phyloP scores from a whole-genome alignment of 768 basidiomycete species.

The Lactifluus echinatus region DNA sequence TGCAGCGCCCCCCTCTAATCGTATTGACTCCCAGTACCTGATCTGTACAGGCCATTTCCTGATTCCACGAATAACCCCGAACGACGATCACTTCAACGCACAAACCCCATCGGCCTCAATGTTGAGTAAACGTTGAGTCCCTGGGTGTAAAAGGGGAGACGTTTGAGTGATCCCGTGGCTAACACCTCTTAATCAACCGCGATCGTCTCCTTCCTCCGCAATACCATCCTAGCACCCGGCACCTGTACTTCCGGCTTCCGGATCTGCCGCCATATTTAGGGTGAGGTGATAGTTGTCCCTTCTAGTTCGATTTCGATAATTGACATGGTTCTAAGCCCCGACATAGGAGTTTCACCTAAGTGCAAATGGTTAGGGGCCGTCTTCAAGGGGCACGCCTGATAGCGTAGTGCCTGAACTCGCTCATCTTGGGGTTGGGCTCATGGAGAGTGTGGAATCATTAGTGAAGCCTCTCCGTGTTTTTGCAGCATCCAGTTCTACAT shows the following conservation, averaged over 20 bases:
- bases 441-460: too few relatives aligned
- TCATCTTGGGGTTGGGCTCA: too few relatives aligned
- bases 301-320: background rate
- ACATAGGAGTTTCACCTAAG: background rate
- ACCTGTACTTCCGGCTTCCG: too few relatives aligned
- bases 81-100: background rate
- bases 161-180: background rate
- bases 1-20: too few relatives aligned
- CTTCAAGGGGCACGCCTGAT: background rate
- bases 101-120: background rate
- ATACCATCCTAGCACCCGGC: too few relatives aligned
- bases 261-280: background rate
- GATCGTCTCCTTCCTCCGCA: background rate
- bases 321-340: background rate
- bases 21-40: background rate
- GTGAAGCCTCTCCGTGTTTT: background rate
- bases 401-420: background rate
- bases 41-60: background rate
- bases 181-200: too few relatives aligned
- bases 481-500: too few relatives aligned
- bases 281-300: too few relatives aligned
- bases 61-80: background rate
- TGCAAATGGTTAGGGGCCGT: too few relatives aligned
- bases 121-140: background rate
- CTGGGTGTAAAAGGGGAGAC: background rate